Evolutionary conservation across 371 early-diverging fungal genomes (phyloP).

Genomic region (Thermomucor indicae-seudaticae): DNA sequence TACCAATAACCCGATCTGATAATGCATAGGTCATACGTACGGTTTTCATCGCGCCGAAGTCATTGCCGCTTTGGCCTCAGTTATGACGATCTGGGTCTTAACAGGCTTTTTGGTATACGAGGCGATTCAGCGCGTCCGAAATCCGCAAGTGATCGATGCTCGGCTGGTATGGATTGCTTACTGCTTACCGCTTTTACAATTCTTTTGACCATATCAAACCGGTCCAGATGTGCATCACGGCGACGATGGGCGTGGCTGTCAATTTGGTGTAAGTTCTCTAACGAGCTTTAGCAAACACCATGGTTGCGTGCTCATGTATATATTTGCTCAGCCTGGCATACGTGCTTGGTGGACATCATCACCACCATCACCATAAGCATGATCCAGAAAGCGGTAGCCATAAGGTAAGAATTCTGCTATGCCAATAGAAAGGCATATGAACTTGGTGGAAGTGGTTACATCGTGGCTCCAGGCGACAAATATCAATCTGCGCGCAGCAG

Average conservation of each 20-base stretch:
- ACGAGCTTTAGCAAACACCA: too few species aligned
- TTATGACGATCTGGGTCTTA: constrained; percentile 79
- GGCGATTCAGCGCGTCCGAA: constrained; percentile 67
- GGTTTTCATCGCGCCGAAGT: constrained; percentile 88
- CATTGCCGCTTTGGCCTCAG: constrained; percentile 77
- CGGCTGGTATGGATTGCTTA: constrained; percentile 35
- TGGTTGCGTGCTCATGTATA: background rate
- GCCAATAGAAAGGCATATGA: background rate
- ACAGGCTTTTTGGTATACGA: constrained; percentile 72
- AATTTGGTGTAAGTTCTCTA: constrained; percentile 75
- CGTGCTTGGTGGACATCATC: constrained; percentile 46
- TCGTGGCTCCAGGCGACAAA: constrained; percentile 55
- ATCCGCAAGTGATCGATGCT: constrained; percentile 77
- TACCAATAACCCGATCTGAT: constrained; percentile 2
- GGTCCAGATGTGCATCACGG: constrained; percentile 64
- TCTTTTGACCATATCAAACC: too few species aligned
- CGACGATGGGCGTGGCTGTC: constrained; percentile 71
- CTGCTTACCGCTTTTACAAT: too few species aligned
- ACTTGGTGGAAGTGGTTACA: too few species aligned
- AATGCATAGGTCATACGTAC: constrained; percentile 57
- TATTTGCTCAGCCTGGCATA: constrained; percentile 31
- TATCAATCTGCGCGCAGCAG: constrained; percentile 71
- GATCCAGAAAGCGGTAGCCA: constrained; percentile 22
- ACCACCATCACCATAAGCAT: constrained; percentile 32
- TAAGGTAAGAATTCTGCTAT: background rate